A percentile compares a stretch with the other conserved stretches of the same genome.
Evolutionary conservation across 2,329 filamentous ascomycete genomes (phyloP).

Genomic region (Corinectria fuckeliana): DNA sequence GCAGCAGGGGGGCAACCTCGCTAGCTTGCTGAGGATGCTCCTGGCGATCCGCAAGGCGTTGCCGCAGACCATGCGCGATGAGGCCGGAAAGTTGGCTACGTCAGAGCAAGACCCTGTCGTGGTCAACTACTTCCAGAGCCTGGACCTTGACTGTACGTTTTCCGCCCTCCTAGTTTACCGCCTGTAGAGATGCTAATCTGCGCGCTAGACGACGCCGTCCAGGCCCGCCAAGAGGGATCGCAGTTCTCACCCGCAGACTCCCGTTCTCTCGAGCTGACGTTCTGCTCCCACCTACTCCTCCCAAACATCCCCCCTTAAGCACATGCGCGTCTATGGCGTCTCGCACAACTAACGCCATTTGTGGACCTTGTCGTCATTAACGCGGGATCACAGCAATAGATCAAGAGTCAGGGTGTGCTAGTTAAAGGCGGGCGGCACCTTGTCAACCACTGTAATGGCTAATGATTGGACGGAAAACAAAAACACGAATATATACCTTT

Average conservation of each 20-base stretch:
- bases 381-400: conserved; percentile 3
- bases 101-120: conserved; percentile 55
- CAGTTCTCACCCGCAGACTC: conserved; percentile 59
- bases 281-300: conserved; percentile 56
- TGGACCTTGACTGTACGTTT: conserved; percentile 64
- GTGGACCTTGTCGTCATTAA: conserved; percentile 5
- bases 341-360: conserved; percentile 5
- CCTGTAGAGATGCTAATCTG: conserved; percentile 1
- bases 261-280: conserved; percentile 57
- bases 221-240: conserved; percentile 56
- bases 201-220: conserved; percentile 42
- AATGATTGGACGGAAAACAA: conserved; percentile 39
- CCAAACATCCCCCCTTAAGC: conserved; percentile 38
- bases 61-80: conserved; percentile 56
- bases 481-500: conserved; percentile 37
- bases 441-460: conserved; percentile 35
- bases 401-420: background rate
- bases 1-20: conserved; percentile 64
- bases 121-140: conserved; percentile 59
- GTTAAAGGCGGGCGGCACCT: conserved; percentile 1
- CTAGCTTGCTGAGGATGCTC: conserved; percentile 66
- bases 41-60: conserved; percentile 65
- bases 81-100: conserved; percentile 56
- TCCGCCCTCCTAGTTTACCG: background rate
- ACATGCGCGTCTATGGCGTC: background rate